Evolutionary conservation across 2,329 filamentous ascomycete genomes (phyloP).

Genomic region (Fusarium chaquense): DNA sequence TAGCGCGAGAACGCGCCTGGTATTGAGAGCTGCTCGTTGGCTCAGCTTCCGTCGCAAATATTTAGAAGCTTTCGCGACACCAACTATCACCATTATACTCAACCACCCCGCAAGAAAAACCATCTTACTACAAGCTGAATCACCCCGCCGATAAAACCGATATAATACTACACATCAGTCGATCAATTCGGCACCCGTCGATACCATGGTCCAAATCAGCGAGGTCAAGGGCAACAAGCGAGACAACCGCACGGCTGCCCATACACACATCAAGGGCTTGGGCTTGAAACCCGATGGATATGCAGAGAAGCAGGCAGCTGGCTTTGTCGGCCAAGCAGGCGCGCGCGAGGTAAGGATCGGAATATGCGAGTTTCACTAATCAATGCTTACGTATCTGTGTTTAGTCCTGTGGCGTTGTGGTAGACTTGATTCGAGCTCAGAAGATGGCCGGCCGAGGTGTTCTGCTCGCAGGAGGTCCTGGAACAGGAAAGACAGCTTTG

Average conservation of each 20-base stretch:
- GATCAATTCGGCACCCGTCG: constrained; percentile 47
- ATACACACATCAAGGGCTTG: constrained; percentile 97
- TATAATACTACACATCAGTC: constrained; percentile 10
- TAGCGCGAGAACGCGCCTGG: constrained; percentile 47
- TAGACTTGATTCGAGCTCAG: constrained; percentile 94
- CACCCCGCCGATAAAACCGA: constrained; percentile 6
- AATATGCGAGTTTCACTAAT: neutral
- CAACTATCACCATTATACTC: constrained; percentile 32
- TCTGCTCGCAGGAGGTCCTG: constrained; percentile 91
- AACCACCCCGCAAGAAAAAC: constrained; percentile 27
- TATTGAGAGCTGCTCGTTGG: constrained; percentile 41
- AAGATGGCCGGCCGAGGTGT: constrained; percentile 98
- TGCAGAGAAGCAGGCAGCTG: constrained; percentile 81
- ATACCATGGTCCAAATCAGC: constrained; percentile 86
- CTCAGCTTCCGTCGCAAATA: constrained; percentile 52
- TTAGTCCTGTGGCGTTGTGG: constrained; percentile 92
- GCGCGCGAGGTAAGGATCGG: constrained; percentile 82
- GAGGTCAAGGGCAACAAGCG: constrained; percentile 95
- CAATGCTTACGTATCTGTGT: constrained; percentile 37
- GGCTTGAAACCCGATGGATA: constrained; percentile 87
- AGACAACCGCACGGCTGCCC: constrained; percentile 94
- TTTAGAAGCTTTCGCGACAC: constrained; percentile 47
- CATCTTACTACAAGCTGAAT: constrained; percentile 16
- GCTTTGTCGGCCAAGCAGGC: constrained; percentile 89
- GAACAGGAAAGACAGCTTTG: constrained; percentile 96